Conservation (phyloP, 1,284 basidiomycete genomes). For the Ustilago shanxiensis region DNA sequence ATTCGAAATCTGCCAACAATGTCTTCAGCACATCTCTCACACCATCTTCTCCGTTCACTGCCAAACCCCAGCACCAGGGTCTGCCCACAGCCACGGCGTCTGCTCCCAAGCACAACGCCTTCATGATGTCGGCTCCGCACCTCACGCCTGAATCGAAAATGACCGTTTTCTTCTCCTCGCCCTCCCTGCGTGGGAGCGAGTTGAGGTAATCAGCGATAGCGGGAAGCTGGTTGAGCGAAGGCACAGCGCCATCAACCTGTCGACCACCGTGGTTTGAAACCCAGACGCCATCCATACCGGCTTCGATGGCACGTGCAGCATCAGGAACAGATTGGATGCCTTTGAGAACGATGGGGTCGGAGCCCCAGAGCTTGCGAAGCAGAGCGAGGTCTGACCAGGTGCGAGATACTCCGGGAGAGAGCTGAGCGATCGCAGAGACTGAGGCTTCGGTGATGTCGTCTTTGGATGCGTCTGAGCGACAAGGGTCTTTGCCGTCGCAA, state of each 20-base stretch:
- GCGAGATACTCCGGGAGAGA: conserved; percentile 59
- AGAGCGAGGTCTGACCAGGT: conserved; percentile 59
- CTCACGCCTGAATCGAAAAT: conserved; percentile 65
- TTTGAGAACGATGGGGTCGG: conserved; percentile 64
- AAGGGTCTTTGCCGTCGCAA: conserved; percentile 44
- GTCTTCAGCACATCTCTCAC: conserved; percentile 58
- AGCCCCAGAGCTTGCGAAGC: conserved; percentile 59
- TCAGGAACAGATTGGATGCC: conserved; percentile 61
- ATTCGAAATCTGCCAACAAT: conserved; percentile 61
- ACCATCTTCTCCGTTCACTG: conserved; percentile 59
- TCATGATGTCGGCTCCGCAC: conserved; percentile 62
- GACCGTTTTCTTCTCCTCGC: conserved; percentile 50
- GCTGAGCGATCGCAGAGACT: conserved; percentile 52
- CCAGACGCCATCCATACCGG: conserved; percentile 64
- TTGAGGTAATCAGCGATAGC: conserved; percentile 52
- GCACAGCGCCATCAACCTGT: conserved; percentile 65
- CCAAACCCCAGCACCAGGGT: conserved; percentile 65
- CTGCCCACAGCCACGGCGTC: conserved; percentile 64
- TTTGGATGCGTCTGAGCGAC: conserved; percentile 39
- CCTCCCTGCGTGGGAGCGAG: conserved; percentile 25
- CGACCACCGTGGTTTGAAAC: conserved; percentile 68
- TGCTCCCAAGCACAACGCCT: conserved; percentile 64
- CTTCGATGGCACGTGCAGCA: conserved; percentile 57
- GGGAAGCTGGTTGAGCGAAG: conserved; percentile 53
- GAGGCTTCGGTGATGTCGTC: conserved; percentile 60